Percentiles rank a stretch among this genome's conserved stretches.
phyloP scores from a whole-genome alignment of 2,329 filamentous ascomycete genomes.

The Phialophora chinensis region DNA sequence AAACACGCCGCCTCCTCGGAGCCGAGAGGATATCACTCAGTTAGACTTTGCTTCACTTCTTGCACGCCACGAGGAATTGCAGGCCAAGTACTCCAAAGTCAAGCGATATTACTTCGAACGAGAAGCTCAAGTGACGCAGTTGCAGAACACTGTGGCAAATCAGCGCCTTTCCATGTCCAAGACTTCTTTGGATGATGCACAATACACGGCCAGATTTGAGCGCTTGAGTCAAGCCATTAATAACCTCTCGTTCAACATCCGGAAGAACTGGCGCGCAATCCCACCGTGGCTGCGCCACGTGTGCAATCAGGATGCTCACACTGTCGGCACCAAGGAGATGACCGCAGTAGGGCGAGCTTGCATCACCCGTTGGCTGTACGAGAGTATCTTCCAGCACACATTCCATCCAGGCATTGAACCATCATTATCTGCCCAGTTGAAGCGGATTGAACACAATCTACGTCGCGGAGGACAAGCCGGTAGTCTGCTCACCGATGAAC shows the following conservation, averaged over 20 bases:
- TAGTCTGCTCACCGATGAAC: conserved; percentile 45
- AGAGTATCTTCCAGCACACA: conserved; percentile 87
- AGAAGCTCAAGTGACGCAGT: conserved; percentile 83
- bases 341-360: conserved; percentile 89
- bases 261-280: conserved; percentile 87
- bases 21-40: conserved; percentile 49
- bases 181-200: conserved; percentile 91
- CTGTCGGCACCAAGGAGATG: conserved; percentile 95
- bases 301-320: conserved; percentile 83
- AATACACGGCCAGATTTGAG: conserved; percentile 88
- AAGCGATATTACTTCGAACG: conserved; percentile 98
- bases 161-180: conserved; percentile 93
- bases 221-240: conserved; percentile 92
- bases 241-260: conserved; percentile 92
- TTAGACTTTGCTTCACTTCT: conserved; percentile 54
- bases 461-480: conserved; percentile 55
- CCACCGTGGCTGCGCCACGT: conserved; percentile 79
- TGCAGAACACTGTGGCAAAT: conserved; percentile 97
- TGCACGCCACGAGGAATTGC: conserved; percentile 53
- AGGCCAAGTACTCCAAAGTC: conserved; percentile 96
- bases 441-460: conserved; percentile 86
- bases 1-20: conserved; percentile 54
- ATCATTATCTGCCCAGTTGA: conserved; percentile 76
- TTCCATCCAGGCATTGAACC: conserved; percentile 90
- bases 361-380: conserved; percentile 86